phyloP scores from a whole-genome alignment of 805 yeast species.

The Diddensiella caesifluorescens region DNA sequence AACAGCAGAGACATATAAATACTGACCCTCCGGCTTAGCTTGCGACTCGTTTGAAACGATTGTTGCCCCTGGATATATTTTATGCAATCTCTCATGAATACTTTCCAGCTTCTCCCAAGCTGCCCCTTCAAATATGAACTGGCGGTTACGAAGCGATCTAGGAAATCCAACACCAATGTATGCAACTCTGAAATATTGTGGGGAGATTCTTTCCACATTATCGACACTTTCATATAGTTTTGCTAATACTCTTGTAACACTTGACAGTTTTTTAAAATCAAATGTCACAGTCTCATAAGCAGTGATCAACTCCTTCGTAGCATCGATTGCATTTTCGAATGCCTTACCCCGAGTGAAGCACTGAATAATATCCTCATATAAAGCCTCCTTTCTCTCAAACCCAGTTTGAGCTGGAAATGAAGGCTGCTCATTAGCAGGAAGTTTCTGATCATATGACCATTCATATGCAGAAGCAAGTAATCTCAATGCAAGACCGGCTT shows the following conservation, averaged over 20 bases:
- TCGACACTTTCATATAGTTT: slow-evolving; percentile 63
- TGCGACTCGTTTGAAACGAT: slow-evolving; percentile 55
- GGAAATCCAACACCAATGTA: slow-evolving; percentile 87
- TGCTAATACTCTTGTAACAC: slow-evolving; percentile 62
- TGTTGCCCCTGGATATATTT: slow-evolving; percentile 76
- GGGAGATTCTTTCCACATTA: slow-evolving; percentile 62
- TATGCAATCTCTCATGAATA: slow-evolving; percentile 68
- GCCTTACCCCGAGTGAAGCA: slow-evolving; percentile 67
- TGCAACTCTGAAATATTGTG: slow-evolving; percentile 73
- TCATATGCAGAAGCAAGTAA: slow-evolving; percentile 68
- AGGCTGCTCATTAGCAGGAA: slow-evolving; percentile 59
- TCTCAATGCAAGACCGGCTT: slow-evolving; percentile 78
- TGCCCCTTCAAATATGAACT: slow-evolving; percentile 77
- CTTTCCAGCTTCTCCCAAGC: slow-evolving; percentile 85
- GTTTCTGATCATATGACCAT: slow-evolving; percentile 50
- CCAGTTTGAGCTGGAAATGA: slow-evolving; percentile 74
- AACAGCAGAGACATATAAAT: slow-evolving; percentile 64
- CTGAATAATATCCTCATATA: slow-evolving; percentile 63
- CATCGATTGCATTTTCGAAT: slow-evolving; percentile 72
- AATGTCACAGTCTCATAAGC: slow-evolving; percentile 69
- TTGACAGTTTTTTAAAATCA: slow-evolving; percentile 70
- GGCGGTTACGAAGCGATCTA: slow-evolving; percentile 62
- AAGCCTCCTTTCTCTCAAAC: slow-evolving; percentile 72
- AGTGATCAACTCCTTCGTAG: slow-evolving; percentile 69
- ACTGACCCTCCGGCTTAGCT: slow-evolving; percentile 66